Percentiles rank a stretch among this genome's conserved stretches.
These are phyloP conservation scores for Alternaria panax DNA, from an alignment of 2,329 filamentous ascomycete species.

Conservation along the genomic window DNA sequence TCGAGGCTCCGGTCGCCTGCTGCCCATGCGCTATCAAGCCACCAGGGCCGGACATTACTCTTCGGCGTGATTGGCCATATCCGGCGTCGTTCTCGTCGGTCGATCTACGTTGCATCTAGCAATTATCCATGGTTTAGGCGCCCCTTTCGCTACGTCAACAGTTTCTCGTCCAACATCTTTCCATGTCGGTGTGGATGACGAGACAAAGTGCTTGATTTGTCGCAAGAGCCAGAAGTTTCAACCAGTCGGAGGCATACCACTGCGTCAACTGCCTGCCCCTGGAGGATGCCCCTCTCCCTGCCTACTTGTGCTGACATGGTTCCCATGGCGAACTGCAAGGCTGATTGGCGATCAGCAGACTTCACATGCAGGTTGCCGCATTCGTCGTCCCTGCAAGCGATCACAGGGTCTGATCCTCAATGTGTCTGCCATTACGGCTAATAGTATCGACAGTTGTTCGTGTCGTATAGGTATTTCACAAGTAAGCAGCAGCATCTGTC, in stretches of 20 bases:
- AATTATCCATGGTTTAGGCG: slow-evolving; percentile 13
- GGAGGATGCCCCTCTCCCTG: neutral
- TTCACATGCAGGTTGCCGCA: slow-evolving; percentile 20
- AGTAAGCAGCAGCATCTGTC: slow-evolving; percentile 5
- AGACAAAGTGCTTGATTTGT: slow-evolving; percentile 3
- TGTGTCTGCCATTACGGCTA: slow-evolving; percentile 4
- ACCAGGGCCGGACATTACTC: slow-evolving; percentile 25
- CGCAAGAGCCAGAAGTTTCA: slow-evolving; percentile 19
- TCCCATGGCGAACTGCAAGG: slow-evolving; percentile 15
- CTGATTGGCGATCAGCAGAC: slow-evolving; percentile 12
- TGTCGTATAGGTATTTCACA: neutral
- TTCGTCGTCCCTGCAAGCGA: slow-evolving; percentile 11
- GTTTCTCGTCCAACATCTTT: slow-evolving; percentile 9
- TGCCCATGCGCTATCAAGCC: slow-evolving; percentile 34
- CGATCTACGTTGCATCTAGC: slow-evolving; percentile 21
- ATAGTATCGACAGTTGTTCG: neutral
- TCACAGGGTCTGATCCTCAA: slow-evolving; percentile 2
- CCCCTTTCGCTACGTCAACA: slow-evolving; percentile 25
- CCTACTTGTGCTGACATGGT: slow-evolving; percentile 19
- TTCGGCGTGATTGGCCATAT: slow-evolving; percentile 22
- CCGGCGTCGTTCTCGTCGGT: slow-evolving; percentile 14
- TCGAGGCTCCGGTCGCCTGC: slow-evolving; percentile 30
- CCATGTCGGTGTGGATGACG: slow-evolving; percentile 1
- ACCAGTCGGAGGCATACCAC: slow-evolving; percentile 9
- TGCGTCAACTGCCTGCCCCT: neutral